Evolutionary conservation across 345 rosid species (phyloP).

Genomic region (Hibiscus syriacus): DNA sequence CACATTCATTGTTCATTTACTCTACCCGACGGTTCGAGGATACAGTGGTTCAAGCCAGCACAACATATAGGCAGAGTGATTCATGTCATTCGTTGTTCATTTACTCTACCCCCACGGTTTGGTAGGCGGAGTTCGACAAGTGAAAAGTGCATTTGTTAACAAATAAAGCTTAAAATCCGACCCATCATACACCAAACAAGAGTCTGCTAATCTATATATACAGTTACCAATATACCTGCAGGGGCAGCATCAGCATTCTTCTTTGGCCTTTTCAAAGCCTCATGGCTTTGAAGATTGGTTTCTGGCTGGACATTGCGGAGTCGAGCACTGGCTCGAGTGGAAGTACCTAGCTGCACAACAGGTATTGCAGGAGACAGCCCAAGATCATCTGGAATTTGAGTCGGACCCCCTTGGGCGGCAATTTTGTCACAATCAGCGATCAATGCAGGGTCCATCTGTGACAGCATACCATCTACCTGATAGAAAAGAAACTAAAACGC

Average conservation of each 20-base stretch:
- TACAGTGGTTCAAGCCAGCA: too few relatives aligned
- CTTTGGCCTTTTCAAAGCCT: conserved; percentile 73
- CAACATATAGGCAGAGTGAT: too few relatives aligned
- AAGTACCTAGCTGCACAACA: conserved; percentile 67
- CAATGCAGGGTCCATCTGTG: conserved; percentile 96
- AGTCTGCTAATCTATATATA: not conserved
- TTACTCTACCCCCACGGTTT: too few relatives aligned
- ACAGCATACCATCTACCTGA: conserved; percentile 93
- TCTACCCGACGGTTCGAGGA: too few relatives aligned
- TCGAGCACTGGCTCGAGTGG: conserved; percentile 84
- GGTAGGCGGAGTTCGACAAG: too few relatives aligned
- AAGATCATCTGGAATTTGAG: conserved; percentile 70
- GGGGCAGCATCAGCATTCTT: conserved; percentile 40
- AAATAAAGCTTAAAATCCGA: not conserved
- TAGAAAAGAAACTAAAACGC: not conserved
- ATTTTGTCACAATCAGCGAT: conserved; percentile 84
- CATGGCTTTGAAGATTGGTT: conserved; percentile 55
- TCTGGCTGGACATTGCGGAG: conserved; percentile 83
- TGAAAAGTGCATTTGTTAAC: not conserved
- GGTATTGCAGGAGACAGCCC: conserved; percentile 57
- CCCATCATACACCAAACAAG: not conserved
- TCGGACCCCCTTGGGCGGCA: conserved; percentile 77
- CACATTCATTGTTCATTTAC: too few relatives aligned
- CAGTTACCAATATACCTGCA: conserved; percentile 37
- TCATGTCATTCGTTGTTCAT: too few relatives aligned